These are phyloP conservation scores for Aureobasidium lini DNA, from an alignment of 2,329 filamentous ascomycete genomes.

Conservation along the genomic window DNA sequence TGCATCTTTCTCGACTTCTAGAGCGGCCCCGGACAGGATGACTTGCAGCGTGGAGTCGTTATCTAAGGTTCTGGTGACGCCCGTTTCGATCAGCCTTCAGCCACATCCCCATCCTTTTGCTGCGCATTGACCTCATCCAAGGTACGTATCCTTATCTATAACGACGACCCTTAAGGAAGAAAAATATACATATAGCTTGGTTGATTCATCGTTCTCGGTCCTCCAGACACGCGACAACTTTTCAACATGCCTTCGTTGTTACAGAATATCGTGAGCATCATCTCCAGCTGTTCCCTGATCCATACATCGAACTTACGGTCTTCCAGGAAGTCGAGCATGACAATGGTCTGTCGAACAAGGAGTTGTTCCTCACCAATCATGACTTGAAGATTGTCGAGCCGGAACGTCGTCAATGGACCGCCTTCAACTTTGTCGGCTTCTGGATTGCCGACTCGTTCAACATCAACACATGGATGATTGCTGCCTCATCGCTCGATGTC, in stretches of 20 bases:
- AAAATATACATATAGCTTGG: not conserved
- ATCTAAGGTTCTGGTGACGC: conserved; percentile 7
- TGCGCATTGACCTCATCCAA: not conserved
- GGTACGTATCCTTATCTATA: conserved; percentile 1
- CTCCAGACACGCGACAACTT: not conserved
- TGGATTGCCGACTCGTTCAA: conserved; percentile 83
- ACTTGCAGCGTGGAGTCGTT: not conserved
- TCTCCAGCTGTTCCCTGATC: rapidly evolving
- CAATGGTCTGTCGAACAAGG: conserved; percentile 65
- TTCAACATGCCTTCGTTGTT: not conserved
- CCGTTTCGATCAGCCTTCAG: not conserved
- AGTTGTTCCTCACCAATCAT: conserved; percentile 81
- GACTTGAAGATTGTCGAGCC: conserved; percentile 57
- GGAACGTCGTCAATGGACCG: conserved; percentile 71
- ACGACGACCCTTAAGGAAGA: not conserved
- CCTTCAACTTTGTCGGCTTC: conserved; percentile 79
- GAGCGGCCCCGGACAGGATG: not conserved
- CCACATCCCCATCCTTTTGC: conserved; percentile 12
- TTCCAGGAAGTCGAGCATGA: conserved; percentile 55
- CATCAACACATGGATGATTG: conserved; percentile 60
- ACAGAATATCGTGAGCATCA: not conserved
- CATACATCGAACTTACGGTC: not conserved
- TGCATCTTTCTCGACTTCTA: not conserved
- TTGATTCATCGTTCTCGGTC: not conserved
- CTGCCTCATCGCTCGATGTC: conserved; percentile 73